Conservation (phyloP, 306 rosid genomes). For the Pachyrhizus erosus region DNA sequence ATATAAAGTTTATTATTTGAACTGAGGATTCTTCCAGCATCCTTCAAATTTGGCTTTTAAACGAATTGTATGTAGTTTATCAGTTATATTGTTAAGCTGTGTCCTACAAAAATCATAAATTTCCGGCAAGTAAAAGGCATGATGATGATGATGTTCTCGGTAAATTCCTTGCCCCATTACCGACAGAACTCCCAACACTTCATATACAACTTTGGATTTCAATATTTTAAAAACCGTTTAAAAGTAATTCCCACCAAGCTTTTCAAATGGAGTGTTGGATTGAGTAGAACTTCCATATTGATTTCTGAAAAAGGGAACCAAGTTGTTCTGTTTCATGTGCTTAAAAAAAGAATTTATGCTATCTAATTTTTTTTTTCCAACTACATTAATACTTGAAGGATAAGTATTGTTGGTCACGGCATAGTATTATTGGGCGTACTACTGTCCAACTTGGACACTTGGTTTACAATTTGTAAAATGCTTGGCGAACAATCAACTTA, state of each 20-base stretch:
- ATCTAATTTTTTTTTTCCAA: neutral
- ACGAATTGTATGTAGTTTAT: neutral
- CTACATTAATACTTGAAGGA: neutral
- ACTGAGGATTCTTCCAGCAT: neutral
- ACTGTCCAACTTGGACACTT: neutral
- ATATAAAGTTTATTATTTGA: neutral
- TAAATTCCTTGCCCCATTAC: constrained; percentile 28
- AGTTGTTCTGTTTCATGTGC: constrained; percentile 11
- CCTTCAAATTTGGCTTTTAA: constrained; percentile 29
- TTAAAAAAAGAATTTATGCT: constrained; percentile 28
- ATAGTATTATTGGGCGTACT: neutral
- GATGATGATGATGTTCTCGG: constrained; percentile 20
- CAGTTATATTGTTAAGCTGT: constrained; percentile 25
- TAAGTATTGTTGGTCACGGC: constrained; percentile 5
- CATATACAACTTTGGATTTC: neutral
- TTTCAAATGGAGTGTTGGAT: constrained; percentile 24
- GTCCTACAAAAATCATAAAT: neutral
- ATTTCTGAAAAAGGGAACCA: constrained; percentile 23
- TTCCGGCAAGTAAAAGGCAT: neutral
- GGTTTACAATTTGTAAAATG: constrained; percentile 20
- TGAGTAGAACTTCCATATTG: constrained; percentile 33
- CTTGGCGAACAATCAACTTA: neutral
- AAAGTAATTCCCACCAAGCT: constrained; percentile 33
- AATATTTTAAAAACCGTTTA: neutral
- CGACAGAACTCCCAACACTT: constrained; percentile 24